Evolutionary conservation across 352 stramenopile genomes (phyloP), one percentile per base, ranked within the genome.

Genomic region (Thraustochytrium sp.): DNA sequence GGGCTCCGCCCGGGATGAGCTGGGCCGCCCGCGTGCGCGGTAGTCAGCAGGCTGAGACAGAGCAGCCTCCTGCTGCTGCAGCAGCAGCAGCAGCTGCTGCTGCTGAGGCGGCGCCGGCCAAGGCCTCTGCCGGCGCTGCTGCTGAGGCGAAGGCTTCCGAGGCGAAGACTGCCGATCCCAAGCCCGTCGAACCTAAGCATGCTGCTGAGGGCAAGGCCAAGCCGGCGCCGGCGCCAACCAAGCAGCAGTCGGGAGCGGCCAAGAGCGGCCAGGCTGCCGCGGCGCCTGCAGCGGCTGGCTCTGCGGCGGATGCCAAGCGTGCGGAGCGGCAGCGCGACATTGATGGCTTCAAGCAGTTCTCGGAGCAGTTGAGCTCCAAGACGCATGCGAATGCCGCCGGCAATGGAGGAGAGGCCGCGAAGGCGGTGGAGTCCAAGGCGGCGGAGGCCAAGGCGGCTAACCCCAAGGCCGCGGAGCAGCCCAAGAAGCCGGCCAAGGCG

Each of bases 401-500:
- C 36, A 26, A 5, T 4, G 59, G n/a, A 13, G 55, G 13, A 40
- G 34, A n/a, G 16, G 55, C 13, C 21, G 55, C 40, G 34, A 77
- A 76, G 38, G 8, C 34, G 23, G 23, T 36, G 29, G 49, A 80
- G 38, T 48, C 68, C 13, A n/a, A 36, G 13, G 18, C 75, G 38
- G 23, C 13, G 55, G 56, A 3, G 65, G 34, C 26, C n/a, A 37
- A 46, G 62, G 5, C 36, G 8, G 34, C 59, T 54, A n/a, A 23
- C 13, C 51, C 82, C 56, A 77, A 62, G 64, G 61, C 62, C 42
- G 68, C 26, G 11, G 56, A 21, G 29, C 18, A 37, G 36, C 42
- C 76, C 16, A 78, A 82, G 37, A 82, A 74, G 34, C 82, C 18
- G 31, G 78, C 86, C 44, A 64, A 87, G 49, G 63, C 85, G 31